Evolutionary conservation across 2,329 filamentous ascomycete genomes (phyloP).

Genomic region (Sporothrix mexicana): DNA sequence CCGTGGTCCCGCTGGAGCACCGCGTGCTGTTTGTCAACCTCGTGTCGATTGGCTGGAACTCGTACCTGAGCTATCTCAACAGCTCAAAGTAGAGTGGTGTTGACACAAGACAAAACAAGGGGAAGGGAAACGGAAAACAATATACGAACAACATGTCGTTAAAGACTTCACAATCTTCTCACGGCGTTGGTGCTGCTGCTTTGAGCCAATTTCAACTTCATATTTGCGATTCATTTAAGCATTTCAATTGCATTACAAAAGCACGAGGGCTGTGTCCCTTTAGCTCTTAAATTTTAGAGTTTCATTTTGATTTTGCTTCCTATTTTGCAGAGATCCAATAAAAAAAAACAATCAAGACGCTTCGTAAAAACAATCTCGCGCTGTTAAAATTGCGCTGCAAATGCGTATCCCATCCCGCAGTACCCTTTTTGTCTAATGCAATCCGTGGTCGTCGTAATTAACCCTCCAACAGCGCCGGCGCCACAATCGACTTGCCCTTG

Average conservation of each 20-base stretch:
- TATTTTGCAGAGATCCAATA: not conserved
- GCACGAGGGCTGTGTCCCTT: not conserved
- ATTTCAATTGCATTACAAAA: not conserved
- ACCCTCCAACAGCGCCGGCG: conserved; percentile 58
- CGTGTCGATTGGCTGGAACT: conserved; percentile 71
- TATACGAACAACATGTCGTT: not conserved
- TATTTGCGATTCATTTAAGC: not conserved
- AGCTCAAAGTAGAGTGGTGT: conserved; percentile 43
- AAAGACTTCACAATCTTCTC: conserved; percentile 5
- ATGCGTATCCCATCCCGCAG: not conserved
- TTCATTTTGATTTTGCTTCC: not conserved
- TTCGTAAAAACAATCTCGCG: not conserved
- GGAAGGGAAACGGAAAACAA: not conserved
- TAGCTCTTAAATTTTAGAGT: not conserved
- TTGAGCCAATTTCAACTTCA: not conserved
- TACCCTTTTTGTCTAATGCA: not conserved
- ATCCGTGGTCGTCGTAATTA: not conserved
- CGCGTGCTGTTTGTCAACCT: conserved; percentile 86
- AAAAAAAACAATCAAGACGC: conserved; percentile 3
- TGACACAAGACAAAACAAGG: not conserved
- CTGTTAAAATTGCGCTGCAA: not conserved
- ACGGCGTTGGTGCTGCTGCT: conserved; percentile 17
- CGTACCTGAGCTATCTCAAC: conserved; percentile 67
- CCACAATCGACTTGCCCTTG: conserved; percentile 58
- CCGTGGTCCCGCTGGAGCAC: conserved; percentile 81